phyloP scores from a whole-genome alignment of 495 filamentous ascomycete genomes.

The Penicillium bialowiezense region DNA sequence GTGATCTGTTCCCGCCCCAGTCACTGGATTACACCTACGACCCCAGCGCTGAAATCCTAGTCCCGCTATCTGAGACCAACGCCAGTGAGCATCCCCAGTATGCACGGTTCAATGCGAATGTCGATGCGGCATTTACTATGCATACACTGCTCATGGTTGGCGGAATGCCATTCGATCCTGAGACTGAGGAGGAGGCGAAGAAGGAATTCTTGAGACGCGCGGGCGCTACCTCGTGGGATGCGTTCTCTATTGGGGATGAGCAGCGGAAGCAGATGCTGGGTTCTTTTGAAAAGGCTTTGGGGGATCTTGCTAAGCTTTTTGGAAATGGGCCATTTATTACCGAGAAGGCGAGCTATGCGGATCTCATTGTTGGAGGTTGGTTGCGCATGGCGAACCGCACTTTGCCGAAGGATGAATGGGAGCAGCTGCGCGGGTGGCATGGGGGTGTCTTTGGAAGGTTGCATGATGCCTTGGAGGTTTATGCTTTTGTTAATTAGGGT shows the following conservation, averaged over 20 bases:
- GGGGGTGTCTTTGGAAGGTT: constrained; percentile 44
- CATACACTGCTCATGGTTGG: constrained; percentile 31
- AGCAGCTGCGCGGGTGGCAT: constrained; percentile 50
- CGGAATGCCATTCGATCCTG: constrained; percentile 45
- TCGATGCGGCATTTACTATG: constrained; percentile 49
- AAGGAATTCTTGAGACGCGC: constrained; percentile 46
- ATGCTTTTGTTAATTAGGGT: constrained; percentile 5
- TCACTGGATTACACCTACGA: constrained; percentile 23
- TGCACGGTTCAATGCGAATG: constrained; percentile 42
- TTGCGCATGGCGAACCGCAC: constrained; percentile 40
- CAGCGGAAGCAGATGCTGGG: constrained; percentile 31
- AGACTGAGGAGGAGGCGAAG: constrained; percentile 34
- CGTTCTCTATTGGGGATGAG: constrained; percentile 41
- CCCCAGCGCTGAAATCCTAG: constrained; percentile 5
- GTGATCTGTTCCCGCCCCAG: constrained; percentile 40
- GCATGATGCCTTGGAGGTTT: constrained; percentile 43
- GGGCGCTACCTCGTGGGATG: constrained; percentile 45
- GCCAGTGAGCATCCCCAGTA: constrained; percentile 22
- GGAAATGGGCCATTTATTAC: constrained; percentile 50
- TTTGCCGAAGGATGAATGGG: constrained; percentile 47
- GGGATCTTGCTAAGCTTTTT: constrained; percentile 44
- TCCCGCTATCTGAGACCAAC: constrained; percentile 27
- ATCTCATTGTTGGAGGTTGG: constrained; percentile 62
- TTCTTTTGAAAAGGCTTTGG: constrained; percentile 39
- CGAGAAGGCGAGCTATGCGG: constrained; percentile 50